These are phyloP conservation scores for Yamadazyma phyllophila DNA, from an alignment of 805 yeast genomes.

Conservation along the genomic window DNA sequence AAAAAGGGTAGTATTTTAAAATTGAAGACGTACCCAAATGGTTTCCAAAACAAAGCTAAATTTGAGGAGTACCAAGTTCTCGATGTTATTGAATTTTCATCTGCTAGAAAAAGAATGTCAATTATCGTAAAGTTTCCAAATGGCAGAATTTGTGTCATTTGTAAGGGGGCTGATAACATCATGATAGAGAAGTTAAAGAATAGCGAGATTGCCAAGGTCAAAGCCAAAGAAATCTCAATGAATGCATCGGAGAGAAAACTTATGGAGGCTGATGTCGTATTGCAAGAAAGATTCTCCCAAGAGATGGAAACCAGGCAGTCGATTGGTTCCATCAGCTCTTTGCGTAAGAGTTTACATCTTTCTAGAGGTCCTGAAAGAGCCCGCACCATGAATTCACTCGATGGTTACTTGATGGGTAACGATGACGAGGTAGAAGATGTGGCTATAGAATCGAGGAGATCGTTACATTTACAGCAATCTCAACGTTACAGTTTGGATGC, in stretches of 20 bases:
- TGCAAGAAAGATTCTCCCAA: conserved; percentile 51
- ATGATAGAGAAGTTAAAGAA: conserved; percentile 71
- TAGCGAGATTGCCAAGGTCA: conserved; percentile 56
- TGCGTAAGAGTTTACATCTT: conserved; percentile 28
- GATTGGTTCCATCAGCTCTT: conserved; percentile 30
- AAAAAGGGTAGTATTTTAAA: conserved; percentile 59
- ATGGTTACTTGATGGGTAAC: conserved; percentile 44
- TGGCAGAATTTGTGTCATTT: conserved; percentile 67
- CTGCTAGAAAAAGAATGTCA: conserved; percentile 92
- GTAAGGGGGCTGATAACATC: conserved; percentile 95
- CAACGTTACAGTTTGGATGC: conserved; percentile 47
- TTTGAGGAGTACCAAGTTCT: conserved; percentile 71
- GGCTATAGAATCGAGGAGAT: conserved; percentile 50
- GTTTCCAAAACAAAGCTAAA: conserved; percentile 63
- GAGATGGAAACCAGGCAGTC: conserved; percentile 24
- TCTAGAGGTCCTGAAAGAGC: conserved; percentile 8
- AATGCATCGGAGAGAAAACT: conserved; percentile 62
- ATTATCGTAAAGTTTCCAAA: conserved; percentile 77
- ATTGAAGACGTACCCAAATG: conserved; percentile 78
- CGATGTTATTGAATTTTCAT: conserved; percentile 81
- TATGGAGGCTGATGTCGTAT: conserved; percentile 72
- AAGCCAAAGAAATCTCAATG: conserved; percentile 59
- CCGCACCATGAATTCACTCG: conserved; percentile 42
- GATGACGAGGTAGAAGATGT: conserved; percentile 56
- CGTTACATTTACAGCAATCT: conserved; percentile 58